Percentiles rank a stretch among this genome's conserved stretches.
These are phyloP conservation scores for Acacia confusa DNA, from an alignment of 306 rosid genomes.

Conservation along the genomic window DNA sequence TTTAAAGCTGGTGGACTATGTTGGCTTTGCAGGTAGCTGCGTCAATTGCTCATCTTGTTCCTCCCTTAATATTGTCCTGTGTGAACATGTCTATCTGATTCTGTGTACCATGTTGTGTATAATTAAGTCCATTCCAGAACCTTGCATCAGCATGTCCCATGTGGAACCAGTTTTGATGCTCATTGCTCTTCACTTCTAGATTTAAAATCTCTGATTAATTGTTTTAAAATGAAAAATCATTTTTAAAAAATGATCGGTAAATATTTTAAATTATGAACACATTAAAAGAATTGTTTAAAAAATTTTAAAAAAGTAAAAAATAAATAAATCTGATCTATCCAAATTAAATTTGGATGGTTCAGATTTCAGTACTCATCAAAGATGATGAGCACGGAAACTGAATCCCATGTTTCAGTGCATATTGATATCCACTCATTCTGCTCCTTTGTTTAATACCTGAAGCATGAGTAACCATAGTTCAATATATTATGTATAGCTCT, in stretches of 20 bases:
- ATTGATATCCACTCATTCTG: neutral
- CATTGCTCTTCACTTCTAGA: too few relatives aligned
- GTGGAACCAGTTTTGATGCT: too few relatives aligned
- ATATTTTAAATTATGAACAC: too few relatives aligned
- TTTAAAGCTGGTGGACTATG: conserved; percentile 91
- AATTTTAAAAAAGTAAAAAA: too few relatives aligned
- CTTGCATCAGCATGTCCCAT: neutral
- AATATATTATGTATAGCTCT: neutral
- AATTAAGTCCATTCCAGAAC: neutral
- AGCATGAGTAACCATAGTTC: neutral
- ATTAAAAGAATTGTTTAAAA: too few relatives aligned
- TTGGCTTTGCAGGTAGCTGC: conserved; percentile 93
- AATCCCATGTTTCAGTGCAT: neutral
- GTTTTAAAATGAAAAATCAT: too few relatives aligned
- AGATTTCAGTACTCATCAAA: too few relatives aligned
- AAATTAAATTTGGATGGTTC: too few relatives aligned
- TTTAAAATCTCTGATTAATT: too few relatives aligned
- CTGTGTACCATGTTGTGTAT: neutral
- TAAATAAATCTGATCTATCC: too few relatives aligned
- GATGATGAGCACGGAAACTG: too few relatives aligned
- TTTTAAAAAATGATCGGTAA: too few relatives aligned
- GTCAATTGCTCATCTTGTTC: conserved; percentile 9
- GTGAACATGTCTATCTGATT: neutral
- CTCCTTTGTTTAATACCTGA: neutral
- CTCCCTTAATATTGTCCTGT: neutral